Conservation (phyloP, 768 basidiomycete genomes). For the Kwoniella botswanensis region DNA sequence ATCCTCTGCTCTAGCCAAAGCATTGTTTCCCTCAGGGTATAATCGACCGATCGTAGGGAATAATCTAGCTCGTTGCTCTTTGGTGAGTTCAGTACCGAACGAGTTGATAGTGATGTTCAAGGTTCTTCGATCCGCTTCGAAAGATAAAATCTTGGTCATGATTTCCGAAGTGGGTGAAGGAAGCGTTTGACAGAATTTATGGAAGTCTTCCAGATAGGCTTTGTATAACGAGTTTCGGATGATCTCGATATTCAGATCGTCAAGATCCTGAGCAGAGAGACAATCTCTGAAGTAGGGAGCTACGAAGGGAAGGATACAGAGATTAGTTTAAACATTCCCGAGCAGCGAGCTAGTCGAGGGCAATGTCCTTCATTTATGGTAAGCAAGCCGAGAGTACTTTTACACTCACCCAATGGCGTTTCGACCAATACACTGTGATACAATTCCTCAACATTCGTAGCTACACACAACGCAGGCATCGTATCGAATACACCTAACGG, state of each 20-base stretch:
- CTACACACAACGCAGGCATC: constrained; percentile 98
- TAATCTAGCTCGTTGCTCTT: constrained; percentile 90
- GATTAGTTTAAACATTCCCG: not conserved
- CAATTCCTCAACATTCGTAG: constrained; percentile 97
- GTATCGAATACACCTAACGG: constrained; percentile 96
- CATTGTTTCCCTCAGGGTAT: constrained; percentile 94
- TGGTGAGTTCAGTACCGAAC: constrained; percentile 90
- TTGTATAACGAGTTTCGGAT: constrained; percentile 99
- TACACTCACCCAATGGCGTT: constrained; percentile 83
- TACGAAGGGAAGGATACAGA: constrained; percentile 33
- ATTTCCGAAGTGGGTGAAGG: constrained; percentile 85
- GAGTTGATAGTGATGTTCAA: constrained; percentile 99
- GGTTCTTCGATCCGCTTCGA: constrained; percentile 95
- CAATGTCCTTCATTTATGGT: not conserved
- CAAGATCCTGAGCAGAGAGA: constrained; percentile 90
- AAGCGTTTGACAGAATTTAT: constrained; percentile 76
- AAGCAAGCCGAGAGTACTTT: not conserved
- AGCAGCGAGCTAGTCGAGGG: not conserved
- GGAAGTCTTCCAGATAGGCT: constrained; percentile 97
- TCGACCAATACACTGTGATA: constrained; percentile 97
- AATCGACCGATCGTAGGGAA: constrained; percentile 93
- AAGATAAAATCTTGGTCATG: constrained; percentile 88
- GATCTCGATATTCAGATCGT: constrained; percentile 99
- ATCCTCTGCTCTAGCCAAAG: constrained; percentile 90
- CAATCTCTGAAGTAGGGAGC: constrained; percentile 98